These are phyloP conservation scores for Furcasterigmium furcatum DNA, from an alignment of 2,329 filamentous ascomycete species.

Conservation along the genomic window DNA sequence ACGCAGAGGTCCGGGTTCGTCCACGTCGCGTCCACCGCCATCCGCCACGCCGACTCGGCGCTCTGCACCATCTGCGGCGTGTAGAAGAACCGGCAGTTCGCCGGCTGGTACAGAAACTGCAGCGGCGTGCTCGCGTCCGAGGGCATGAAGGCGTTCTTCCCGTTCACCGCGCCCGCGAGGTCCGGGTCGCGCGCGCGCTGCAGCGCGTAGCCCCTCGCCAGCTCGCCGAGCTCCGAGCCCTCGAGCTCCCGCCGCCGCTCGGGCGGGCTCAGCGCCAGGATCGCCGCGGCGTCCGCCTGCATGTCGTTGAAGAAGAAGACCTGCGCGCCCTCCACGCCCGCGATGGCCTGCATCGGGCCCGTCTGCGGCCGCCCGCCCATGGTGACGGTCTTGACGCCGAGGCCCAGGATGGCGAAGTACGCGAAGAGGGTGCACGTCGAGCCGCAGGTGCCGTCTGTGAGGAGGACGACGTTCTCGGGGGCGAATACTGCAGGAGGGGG, in stretches of 20 bases:
- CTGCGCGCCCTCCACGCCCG: constrained; percentile 43
- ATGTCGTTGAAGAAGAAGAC: constrained; percentile 26
- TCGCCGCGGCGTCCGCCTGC: constrained; percentile 18
- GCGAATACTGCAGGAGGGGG: constrained; percentile 42
- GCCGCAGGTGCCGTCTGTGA: constrained; percentile 52
- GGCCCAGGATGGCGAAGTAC: constrained; percentile 49
- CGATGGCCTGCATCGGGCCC: constrained; percentile 45
- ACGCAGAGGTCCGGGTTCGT: constrained; percentile 27
- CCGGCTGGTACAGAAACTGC: constrained; percentile 41
- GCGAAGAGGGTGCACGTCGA: constrained; percentile 53
- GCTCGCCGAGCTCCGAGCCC: constrained; percentile 19
- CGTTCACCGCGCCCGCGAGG: constrained; percentile 24
- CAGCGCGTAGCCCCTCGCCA: constrained; percentile 29
- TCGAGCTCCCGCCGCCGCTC: constrained; percentile 12
- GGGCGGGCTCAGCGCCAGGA: constrained; percentile 17
- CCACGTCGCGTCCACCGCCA: constrained; percentile 31
- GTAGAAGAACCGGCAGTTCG: constrained; percentile 45
- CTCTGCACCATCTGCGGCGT: constrained; percentile 36
- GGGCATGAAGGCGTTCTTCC: constrained; percentile 29
- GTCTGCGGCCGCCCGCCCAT: constrained; percentile 41
- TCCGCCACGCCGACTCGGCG: constrained; percentile 36
- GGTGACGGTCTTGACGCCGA: constrained; percentile 42
- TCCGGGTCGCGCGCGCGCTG: constrained; percentile 17
- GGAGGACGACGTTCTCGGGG: constrained; percentile 48
- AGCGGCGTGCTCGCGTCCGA: constrained; percentile 30